Percentiles rank a stretch among this genome's conserved stretches.
These are phyloP conservation scores for Guyanaporus albipodus DNA, from an alignment of 768 basidiomycete species.

Conservation along the genomic window DNA sequence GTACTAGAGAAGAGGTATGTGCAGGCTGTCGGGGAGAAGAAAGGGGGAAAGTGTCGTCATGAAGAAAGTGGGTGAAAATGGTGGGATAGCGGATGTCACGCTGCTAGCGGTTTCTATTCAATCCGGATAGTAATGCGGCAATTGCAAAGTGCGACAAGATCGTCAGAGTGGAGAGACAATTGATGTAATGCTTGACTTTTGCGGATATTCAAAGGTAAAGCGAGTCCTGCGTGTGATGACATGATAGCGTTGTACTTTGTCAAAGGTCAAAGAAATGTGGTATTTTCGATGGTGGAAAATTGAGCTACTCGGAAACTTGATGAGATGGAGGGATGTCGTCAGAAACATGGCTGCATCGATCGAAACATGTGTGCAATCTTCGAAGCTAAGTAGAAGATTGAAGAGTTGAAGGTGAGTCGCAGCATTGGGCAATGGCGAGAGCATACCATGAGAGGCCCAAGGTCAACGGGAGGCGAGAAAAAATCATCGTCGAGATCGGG, in stretches of 20 bases:
- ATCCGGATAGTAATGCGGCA: not conserved
- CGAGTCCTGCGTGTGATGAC: not conserved
- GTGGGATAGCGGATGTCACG: not conserved
- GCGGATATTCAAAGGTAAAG: not conserved
- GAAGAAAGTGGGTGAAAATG: not conserved
- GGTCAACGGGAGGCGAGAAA: not conserved
- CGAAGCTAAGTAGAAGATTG: not conserved
- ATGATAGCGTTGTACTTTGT: not conserved
- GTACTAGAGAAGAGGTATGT: constrained; percentile 12
- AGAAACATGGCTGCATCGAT: not conserved
- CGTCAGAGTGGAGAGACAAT: not conserved
- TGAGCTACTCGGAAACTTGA: not conserved
- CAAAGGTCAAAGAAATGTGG: not conserved
- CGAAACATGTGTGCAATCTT: not conserved
- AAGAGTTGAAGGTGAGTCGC: not conserved
- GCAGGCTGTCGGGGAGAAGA: not conserved
- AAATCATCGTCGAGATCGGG: not conserved
- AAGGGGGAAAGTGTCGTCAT: not conserved
- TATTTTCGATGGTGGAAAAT: not conserved
- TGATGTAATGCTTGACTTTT: not conserved
- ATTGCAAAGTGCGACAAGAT: not conserved
- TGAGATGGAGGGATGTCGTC: constrained; percentile 1
- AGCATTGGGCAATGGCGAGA: not conserved
- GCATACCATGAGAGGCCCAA: not conserved
- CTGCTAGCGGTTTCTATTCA: not conserved